These are phyloP conservation scores for Elongisporangium anandrum DNA, from an alignment of 352 stramenopile species.

Conservation along the genomic window DNA sequence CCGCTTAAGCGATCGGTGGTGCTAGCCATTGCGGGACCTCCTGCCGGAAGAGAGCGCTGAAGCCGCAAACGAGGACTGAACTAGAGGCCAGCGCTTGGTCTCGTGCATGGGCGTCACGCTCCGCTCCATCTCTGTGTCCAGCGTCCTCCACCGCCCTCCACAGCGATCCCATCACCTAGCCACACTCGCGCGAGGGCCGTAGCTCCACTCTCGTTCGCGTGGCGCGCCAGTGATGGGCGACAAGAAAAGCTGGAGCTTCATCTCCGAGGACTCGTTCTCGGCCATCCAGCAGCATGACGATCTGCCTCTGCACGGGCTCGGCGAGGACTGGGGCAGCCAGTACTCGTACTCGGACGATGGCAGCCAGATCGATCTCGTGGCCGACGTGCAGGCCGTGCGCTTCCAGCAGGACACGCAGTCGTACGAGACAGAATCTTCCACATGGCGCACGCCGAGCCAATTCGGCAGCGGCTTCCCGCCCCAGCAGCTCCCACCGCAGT, in stretches of 20 bases:
- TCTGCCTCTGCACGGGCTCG: conserved; percentile 30
- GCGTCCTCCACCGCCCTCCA: not conserved
- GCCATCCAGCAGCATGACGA: conserved; percentile 15
- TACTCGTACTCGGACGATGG: not conserved
- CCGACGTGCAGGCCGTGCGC: conserved; percentile 6
- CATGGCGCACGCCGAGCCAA: not conserved
- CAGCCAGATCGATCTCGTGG: conserved; percentile 11
- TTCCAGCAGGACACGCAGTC: conserved; percentile 11
- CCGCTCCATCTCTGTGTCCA: not conserved
- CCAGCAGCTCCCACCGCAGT: not conserved
- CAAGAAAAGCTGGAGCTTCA: conserved; percentile 72
- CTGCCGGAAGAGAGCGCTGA: not conserved
- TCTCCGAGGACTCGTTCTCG: conserved; percentile 75
- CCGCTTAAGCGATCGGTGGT: not conserved
- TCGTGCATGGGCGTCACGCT: not conserved
- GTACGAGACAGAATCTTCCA: not conserved
- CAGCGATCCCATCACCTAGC: not conserved
- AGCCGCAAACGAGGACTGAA: not conserved
- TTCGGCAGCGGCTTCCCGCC: not conserved
- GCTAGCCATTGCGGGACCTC: not conserved
- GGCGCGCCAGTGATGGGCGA: not conserved
- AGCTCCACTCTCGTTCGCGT: not conserved
- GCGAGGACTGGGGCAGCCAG: conserved; percentile 25
- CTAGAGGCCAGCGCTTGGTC: not conserved
- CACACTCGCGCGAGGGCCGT: not conserved